These are phyloP conservation scores for Plantago ovata DNA, from an alignment of 257 asterid species.

Conservation along the genomic window DNA sequence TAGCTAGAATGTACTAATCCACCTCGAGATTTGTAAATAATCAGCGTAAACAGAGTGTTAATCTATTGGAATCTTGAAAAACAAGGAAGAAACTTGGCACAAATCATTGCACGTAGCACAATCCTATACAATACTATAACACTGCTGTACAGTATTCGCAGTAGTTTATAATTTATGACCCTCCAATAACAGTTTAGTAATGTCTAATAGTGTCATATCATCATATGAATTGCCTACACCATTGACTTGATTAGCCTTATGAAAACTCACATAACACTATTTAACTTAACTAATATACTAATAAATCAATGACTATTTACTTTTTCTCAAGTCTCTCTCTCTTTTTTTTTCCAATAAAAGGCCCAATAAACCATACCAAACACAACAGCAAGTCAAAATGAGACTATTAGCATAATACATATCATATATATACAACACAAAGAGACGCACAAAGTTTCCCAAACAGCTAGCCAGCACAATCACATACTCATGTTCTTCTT, in stretches of 20 bases:
- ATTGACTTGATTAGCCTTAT: constrained; percentile 38
- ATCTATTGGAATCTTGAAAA: not conserved
- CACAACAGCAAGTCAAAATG: constrained; percentile 26
- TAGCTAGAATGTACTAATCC: too few relatives aligned
- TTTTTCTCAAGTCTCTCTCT: constrained; percentile 17
- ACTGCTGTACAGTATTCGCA: too few relatives aligned
- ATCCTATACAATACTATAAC: too few relatives aligned
- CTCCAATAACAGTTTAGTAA: too few relatives aligned
- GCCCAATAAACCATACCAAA: constrained; percentile 17
- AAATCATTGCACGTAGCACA: not conserved
- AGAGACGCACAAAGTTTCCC: constrained; percentile 29
- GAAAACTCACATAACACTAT: constrained; percentile 3
- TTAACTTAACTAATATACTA: too few relatives aligned
- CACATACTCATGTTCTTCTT: constrained; percentile 18
- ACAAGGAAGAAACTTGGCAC: not conserved
- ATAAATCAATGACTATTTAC: constrained; percentile 14
- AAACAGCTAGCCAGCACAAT: constrained; percentile 21
- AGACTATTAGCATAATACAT: not conserved
- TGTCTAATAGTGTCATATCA: too few relatives aligned
- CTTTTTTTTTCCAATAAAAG: constrained; percentile 27
- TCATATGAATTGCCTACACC: not conserved
- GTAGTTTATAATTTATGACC: too few relatives aligned
- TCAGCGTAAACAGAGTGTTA: too few relatives aligned
- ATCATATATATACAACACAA: constrained; percentile 6
- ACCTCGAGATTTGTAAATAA: too few relatives aligned